Percentiles rank a stretch among this genome's conserved stretches.
phyloP scores from a whole-genome alignment of 345 rosid species.

The Aegle marmelos region DNA sequence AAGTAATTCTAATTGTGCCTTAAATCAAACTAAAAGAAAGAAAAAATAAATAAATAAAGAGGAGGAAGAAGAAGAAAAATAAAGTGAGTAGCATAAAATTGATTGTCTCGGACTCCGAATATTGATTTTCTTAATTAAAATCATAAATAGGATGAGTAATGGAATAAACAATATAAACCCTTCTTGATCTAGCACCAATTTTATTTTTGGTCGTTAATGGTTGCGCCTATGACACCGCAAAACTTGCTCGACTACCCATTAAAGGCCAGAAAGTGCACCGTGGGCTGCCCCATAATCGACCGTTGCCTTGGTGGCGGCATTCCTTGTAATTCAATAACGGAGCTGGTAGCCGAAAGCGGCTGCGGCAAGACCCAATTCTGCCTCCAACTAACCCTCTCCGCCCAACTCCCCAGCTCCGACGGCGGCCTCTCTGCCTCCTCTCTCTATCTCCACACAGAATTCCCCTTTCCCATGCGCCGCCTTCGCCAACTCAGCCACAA shows the following conservation, averaged over 20 bases:
- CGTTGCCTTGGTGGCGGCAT: conserved; percentile 65
- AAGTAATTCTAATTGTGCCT: too few relatives aligned
- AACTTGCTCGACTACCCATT: conserved; percentile 29
- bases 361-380: conserved; percentile 86
- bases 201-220: too few relatives aligned
- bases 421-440: conserved; percentile 77
- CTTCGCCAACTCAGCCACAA: conserved; percentile 55
- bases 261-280: conserved; percentile 45
- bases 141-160: too few relatives aligned
- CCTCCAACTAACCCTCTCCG: conserved; percentile 73
- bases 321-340: conserved; percentile 74
- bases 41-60: too few relatives aligned
- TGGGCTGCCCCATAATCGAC: conserved; percentile 69
- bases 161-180: not conserved
- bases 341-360: conserved; percentile 82
- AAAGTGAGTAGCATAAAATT: too few relatives aligned
- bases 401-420: conserved; percentile 69
- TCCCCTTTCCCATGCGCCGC: conserved; percentile 77
- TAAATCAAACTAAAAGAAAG: too few relatives aligned
- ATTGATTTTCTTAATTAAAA: too few relatives aligned
- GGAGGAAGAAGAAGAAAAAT: too few relatives aligned
- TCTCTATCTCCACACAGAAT: conserved; percentile 73
- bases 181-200: not conserved
- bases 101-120: too few relatives aligned
- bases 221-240: conserved; percentile 36